Base-by-base conservation (phyloP, 345 rosid genomes). In the Bruguiera parviflora region DNA sequence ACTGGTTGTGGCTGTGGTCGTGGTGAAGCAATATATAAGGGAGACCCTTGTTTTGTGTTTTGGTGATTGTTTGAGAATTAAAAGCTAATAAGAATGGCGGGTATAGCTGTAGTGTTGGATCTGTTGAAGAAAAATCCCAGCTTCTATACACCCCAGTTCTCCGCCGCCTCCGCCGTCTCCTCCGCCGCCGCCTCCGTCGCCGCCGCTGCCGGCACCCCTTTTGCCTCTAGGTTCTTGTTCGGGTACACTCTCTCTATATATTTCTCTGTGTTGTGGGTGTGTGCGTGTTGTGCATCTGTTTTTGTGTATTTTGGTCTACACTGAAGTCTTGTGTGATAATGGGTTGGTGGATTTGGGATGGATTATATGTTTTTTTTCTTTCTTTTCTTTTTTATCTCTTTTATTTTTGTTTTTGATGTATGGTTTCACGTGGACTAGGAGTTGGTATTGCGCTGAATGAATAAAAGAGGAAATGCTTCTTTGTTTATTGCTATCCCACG, bases 71-170 rank as follows among this genome's bases (percentile, higher is more conserved):
- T 31, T 59, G 29, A 46, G 28, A 55, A 46, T 13, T 32, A 43
- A 37, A 46, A 27, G 47, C 20, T 27, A 43, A 20, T 57, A 69
- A 70, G 77, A 69, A 95, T 95, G 99, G 91, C 89, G 78, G 98
- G 98, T 74, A 81, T 90, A 72, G 87, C 96, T 13, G 61, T 92
- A 73, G 70, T 88, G 33, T 77, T 89, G 68, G 99, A 95, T 87
- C 89, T 92, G 57, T 72, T 85, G 61, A 77, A 83, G 89, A 92
- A 84, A 80, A 86, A 86, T 73, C 88, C 86, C 32, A 69, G 65
- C 79, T 77, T 76, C 69, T 65, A 39, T 66, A 64, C 89, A 63
- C 53, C 89, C 71, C 87, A 84, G 25, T 82, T 87, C 76, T 84
- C 90, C 18, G 85, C 90, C 67, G 70, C 96, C 61, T 58, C 80